Evolutionary conservation across 371 early-diverging fungal genomes (phyloP), one percentile per base, ranked within the genome.

Genomic region (Zopfochytrium polystomum): DNA sequence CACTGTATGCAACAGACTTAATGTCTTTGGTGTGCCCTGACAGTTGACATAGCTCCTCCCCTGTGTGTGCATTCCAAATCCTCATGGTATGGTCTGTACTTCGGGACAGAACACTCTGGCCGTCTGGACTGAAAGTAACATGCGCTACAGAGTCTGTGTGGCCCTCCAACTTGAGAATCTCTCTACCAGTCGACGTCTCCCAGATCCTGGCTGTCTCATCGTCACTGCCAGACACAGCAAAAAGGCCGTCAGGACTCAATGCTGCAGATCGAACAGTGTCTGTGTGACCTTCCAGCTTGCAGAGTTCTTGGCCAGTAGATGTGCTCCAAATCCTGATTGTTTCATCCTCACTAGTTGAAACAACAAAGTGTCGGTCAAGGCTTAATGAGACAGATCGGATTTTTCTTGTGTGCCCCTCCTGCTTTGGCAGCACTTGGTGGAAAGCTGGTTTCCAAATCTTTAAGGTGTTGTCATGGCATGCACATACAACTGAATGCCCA

Each of bases 21-120:
- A 95, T 93, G 60, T 88, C 87, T 68, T 93, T 93, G 66, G 87
- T 90, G 76, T 95, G 96, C 0, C 93, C 95, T 66, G 92, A 90
- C 54, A 95, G 72, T 32, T 77, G 81, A 62, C 81, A 83, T 42
- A 87, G 49, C 50, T 83, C 87, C 50, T 77, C 71, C 26, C 82
- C 79, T 33, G 79, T 83, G 50, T 73, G 62, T 30, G 85, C 63
- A 66, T 89, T 85, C 93, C 95, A 95, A 32, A 89, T 78, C 53
- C 87, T 84, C 60, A 94, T 70, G 0, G 90, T 85, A 66, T 90
- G 92, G 72, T 95, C 96, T 65, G 93, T 95, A 0, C 89, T 86
- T 0, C 86, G 90, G 34, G 88, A 86, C 13, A 93, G 64, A 15
- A 95, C 61, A 63, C 81, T 88, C 62, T 87, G 87, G 49, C 91